Evolutionary conservation across 345 rosid species (phyloP).

Genomic region (Hypericum androsaemum): DNA sequence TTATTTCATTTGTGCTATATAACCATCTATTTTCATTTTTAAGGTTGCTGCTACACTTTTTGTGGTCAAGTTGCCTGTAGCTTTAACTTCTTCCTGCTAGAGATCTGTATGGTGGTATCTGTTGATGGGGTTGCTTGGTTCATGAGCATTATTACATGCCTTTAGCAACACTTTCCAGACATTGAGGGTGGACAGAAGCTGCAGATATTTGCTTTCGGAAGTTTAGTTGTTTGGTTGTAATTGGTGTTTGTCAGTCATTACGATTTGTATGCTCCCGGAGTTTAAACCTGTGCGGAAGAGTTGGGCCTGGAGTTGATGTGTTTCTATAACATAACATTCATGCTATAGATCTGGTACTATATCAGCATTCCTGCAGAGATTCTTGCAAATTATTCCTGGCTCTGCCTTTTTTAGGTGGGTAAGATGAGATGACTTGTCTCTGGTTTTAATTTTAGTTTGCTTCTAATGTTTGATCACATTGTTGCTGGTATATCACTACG

Average conservation of each 20-base stretch:
- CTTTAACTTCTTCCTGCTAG: slow-evolving; percentile 15
- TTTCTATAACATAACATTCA: slow-evolving; percentile 41
- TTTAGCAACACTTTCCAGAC: slow-evolving; percentile 23
- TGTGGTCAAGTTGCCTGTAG: slow-evolving; percentile 8
- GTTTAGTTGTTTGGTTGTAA: slow-evolving; percentile 14
- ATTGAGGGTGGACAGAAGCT: slow-evolving; percentile 24
- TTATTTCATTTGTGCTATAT: too few relatives aligned
- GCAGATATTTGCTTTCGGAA: slow-evolving; percentile 21
- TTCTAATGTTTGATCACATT: slow-evolving; percentile 11
- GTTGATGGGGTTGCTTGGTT: slow-evolving; percentile 19
- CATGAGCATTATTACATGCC: slow-evolving; percentile 25
- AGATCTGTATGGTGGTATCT: slow-evolving; percentile 15
- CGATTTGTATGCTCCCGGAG: slow-evolving; percentile 30
- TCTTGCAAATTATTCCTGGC: slow-evolving; percentile 60
- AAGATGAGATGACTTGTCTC: slow-evolving; percentile 43
- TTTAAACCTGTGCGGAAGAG: slow-evolving; percentile 45
- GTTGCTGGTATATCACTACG: slow-evolving; percentile 4
- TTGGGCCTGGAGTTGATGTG: slow-evolving; percentile 44
- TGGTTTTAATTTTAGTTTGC: slow-evolving; percentile 13
- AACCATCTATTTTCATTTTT: too few relatives aligned
- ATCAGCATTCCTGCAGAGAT: slow-evolving; percentile 61
- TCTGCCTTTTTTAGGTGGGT: slow-evolving; percentile 55
- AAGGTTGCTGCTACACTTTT: too few relatives aligned
- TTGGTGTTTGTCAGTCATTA: slow-evolving; percentile 27
- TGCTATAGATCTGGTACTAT: slow-evolving; percentile 48